phyloP scores from a whole-genome alignment of 2,329 filamentous ascomycete species.

The Bretziella fagacearum region DNA sequence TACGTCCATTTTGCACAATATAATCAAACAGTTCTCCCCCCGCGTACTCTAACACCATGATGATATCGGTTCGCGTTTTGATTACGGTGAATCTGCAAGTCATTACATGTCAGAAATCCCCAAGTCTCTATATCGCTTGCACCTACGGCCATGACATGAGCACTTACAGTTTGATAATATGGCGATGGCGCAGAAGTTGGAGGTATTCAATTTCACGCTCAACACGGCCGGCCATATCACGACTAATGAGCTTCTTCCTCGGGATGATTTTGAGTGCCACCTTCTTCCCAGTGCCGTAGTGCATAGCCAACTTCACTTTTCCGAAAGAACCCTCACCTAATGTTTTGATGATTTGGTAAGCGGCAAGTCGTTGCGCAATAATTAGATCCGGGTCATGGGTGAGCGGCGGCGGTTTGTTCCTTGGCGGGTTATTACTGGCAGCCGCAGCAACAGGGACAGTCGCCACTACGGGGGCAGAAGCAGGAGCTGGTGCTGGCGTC shows the following conservation, averaged over 20 bases:
- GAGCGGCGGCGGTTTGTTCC: slow-evolving; percentile 17
- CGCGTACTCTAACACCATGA: slow-evolving; percentile 98
- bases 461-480: not conserved
- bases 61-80: slow-evolving; percentile 83
- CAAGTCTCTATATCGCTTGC: too few species aligned
- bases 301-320: slow-evolving; percentile 93
- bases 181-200: slow-evolving; percentile 83
- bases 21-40: slow-evolving; percentile 96
- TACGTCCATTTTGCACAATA: slow-evolving; percentile 82
- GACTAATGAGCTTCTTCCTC: slow-evolving; percentile 83
- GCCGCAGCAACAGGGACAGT: not conserved
- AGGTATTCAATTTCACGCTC: slow-evolving; percentile 97
- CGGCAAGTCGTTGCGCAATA: slow-evolving; percentile 70
- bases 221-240: slow-evolving; percentile 94
- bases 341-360: slow-evolving; percentile 80
- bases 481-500: not conserved
- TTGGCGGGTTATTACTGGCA: not conserved
- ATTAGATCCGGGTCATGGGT: slow-evolving; percentile 30
- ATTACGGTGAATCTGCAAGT: slow-evolving; percentile 72
- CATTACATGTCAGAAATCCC: not conserved
- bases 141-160: too few species aligned
- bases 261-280: slow-evolving; percentile 97
- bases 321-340: slow-evolving; percentile 95
- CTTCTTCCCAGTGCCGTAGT: slow-evolving; percentile 82
- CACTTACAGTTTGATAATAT: slow-evolving; percentile 92